These are phyloP conservation scores for Lotus japonicus DNA, from an alignment of 306 rosid species.

Conservation along the genomic window DNA sequence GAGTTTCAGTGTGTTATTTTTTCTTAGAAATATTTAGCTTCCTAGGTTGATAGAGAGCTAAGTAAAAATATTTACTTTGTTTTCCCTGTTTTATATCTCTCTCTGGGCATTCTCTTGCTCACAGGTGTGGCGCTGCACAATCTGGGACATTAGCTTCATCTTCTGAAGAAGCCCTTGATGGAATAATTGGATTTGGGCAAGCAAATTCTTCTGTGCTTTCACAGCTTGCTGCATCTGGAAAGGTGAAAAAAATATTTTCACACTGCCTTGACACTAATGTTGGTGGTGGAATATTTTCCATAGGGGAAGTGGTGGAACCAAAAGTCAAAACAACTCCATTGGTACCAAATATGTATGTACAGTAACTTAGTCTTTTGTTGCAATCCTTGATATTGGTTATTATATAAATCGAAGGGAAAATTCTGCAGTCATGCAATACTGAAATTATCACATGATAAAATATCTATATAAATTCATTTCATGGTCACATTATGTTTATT, in stretches of 20 bases:
- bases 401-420: slow-evolving; percentile 13
- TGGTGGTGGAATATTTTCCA: slow-evolving; percentile 96
- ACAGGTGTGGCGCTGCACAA: slow-evolving; percentile 77
- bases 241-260: slow-evolving; percentile 76
- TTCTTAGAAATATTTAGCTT: slow-evolving; percentile 11
- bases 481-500: not conserved
- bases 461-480: not conserved
- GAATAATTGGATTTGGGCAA: slow-evolving; percentile 97
- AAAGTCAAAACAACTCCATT: slow-evolving; percentile 66
- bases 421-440: not conserved
- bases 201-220: slow-evolving; percentile 85
- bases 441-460: not conserved
- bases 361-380: slow-evolving; percentile 15
- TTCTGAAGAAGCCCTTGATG: slow-evolving; percentile 62
- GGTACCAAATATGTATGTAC: slow-evolving; percentile 67
- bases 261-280: slow-evolving; percentile 77
- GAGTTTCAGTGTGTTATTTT: not conserved
- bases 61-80: not conserved
- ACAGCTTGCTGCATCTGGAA: slow-evolving; percentile 83
- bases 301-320: slow-evolving; percentile 94
- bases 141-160: slow-evolving; percentile 58
- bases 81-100: not conserved
- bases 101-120: slow-evolving; percentile 9
- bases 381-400: slow-evolving; percentile 14
- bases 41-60: not conserved